Percentiles rank a stretch among this genome's conserved stretches.
These are phyloP conservation scores for Nakazawaea ernobii DNA, from an alignment of 805 yeast species.

Conservation along the genomic window DNA sequence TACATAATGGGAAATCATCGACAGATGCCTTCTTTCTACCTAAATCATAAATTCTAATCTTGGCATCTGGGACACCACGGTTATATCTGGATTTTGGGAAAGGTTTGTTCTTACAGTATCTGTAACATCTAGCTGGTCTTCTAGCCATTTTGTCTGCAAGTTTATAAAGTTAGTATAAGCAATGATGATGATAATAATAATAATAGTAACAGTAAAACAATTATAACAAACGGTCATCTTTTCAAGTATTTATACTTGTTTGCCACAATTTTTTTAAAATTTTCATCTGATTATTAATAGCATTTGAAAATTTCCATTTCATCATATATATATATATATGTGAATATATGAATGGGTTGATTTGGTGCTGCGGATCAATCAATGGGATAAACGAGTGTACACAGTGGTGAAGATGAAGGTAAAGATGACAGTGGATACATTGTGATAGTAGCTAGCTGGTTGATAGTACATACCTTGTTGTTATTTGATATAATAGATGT, in stretches of 20 bases:
- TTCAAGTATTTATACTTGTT: too few relatives aligned
- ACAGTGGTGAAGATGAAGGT: too few relatives aligned
- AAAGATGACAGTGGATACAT: too few relatives aligned
- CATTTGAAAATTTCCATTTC: too few relatives aligned
- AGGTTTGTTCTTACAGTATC: conserved; percentile 99
- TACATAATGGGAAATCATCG: conserved; percentile 99
- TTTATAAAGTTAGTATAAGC: not conserved
- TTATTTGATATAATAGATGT: not conserved
- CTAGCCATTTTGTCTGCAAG: conserved; percentile 77
- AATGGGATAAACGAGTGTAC: too few relatives aligned
- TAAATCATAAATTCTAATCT: conserved; percentile 98
- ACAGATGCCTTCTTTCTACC: conserved; percentile 99
- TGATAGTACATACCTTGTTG: not conserved
- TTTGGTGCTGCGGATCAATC: too few relatives aligned
- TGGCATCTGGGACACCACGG: conserved; percentile 99
- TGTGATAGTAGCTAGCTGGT: too few relatives aligned
- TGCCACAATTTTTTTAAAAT: too few relatives aligned
- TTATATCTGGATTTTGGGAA: conserved; percentile 99
- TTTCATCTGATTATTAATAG: too few relatives aligned
- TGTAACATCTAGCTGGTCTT: conserved; percentile 99
- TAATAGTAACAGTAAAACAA: not conserved
- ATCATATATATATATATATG: too few relatives aligned
- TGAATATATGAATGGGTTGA: too few relatives aligned
- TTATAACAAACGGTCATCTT: not conserved
- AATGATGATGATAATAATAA: too few relatives aligned